A percentile compares a stretch with the other conserved stretches of the same genome.
Conservation (phyloP, 805 yeast genomes). For the Metschnikowia lochheadii region DNA sequence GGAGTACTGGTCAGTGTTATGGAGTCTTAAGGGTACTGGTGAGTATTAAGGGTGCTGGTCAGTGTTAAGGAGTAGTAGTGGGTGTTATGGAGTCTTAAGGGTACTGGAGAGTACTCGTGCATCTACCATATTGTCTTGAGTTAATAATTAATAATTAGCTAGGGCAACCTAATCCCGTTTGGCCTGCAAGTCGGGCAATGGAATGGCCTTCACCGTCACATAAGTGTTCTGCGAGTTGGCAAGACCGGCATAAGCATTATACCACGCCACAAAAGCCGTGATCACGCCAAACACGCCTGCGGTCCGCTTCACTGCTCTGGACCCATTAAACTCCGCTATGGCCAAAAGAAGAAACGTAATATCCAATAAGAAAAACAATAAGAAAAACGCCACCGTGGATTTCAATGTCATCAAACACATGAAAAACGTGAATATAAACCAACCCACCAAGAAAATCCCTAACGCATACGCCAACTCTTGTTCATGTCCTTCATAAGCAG, state of each 20-base stretch:
- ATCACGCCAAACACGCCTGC: constrained; percentile 41
- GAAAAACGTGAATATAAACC: constrained; percentile 45
- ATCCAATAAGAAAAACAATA: constrained; percentile 37
- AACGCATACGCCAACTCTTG: constrained; percentile 31
- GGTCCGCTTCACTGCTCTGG: constrained; percentile 32
- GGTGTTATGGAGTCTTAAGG: too few species aligned
- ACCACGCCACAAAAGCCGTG: constrained; percentile 43
- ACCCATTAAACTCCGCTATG: constrained; percentile 32
- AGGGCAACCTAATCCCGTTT: constrained; percentile 11
- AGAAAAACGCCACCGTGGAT: constrained; percentile 41
- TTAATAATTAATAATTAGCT: neutral
- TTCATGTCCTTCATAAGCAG: constrained; percentile 27
- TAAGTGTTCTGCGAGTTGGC: constrained; percentile 63
- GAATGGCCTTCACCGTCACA: constrained; percentile 45
- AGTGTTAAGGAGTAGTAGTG: too few species aligned
- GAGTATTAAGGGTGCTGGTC: too few species aligned
- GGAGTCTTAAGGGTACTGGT: too few species aligned
- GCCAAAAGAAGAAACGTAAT: constrained; percentile 41
- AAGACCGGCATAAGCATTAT: constrained; percentile 44
- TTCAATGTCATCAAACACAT: constrained; percentile 38
- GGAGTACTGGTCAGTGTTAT: too few species aligned
- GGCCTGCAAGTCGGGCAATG: constrained; percentile 44
- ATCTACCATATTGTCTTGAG: too few species aligned
- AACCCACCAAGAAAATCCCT: constrained; percentile 37
- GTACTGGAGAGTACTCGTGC: too few species aligned